phyloP scores from a whole-genome alignment of 2,329 filamentous ascomycete species.

The Calonectria ilicicola region DNA sequence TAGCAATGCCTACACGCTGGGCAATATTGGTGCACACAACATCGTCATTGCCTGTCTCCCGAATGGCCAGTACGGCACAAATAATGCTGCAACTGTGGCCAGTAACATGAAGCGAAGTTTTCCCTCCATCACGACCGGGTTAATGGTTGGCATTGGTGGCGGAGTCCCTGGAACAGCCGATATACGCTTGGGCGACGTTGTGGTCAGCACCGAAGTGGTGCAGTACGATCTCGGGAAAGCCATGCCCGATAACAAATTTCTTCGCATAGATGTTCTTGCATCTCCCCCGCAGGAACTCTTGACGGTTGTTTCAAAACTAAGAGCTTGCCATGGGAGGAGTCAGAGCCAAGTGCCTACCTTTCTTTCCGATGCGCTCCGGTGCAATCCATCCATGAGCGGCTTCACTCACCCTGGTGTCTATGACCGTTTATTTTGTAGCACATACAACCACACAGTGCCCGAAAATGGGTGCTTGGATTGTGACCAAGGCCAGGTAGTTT shows the following conservation, averaged over 20 bases:
- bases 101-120: constrained; percentile 53
- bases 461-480: not conserved
- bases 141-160: constrained; percentile 42
- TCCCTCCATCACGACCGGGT: constrained; percentile 28
- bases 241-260: not conserved
- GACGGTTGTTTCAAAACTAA: not conserved
- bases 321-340: not conserved
- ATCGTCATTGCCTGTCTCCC: constrained; percentile 43
- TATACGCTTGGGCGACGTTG: constrained; percentile 40
- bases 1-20: constrained; percentile 40
- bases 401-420: not conserved
- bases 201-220: constrained; percentile 39
- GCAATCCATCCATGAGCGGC: not conserved
- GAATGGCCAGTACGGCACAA: constrained; percentile 30
- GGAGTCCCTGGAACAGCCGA: constrained; percentile 30
- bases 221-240: constrained; percentile 42
- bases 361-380: not conserved
- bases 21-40: constrained; percentile 36
- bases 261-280: not conserved
- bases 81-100: constrained; percentile 39
- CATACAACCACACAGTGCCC: not conserved
- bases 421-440: not conserved
- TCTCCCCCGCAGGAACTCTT: not conserved
- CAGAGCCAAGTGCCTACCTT: not conserved
- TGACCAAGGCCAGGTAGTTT: not conserved